Conservation (phyloP, 2,329 filamentous ascomycete genomes). For the Aspergillus aculeatus region DNA sequence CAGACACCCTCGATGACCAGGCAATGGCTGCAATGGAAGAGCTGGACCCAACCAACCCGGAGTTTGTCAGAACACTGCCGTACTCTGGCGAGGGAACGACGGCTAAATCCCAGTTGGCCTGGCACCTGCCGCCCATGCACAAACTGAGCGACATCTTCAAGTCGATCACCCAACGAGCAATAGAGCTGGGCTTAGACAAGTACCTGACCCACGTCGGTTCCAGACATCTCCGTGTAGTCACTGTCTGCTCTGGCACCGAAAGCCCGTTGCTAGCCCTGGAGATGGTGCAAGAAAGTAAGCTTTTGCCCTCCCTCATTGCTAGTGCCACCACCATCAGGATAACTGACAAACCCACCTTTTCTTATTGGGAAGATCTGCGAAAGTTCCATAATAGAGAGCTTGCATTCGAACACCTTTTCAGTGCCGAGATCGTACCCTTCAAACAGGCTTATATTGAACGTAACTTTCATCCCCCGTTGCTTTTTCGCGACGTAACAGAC, state of each 20-base stretch:
- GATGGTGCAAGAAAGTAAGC: constrained; percentile 52
- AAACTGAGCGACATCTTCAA: constrained; percentile 31
- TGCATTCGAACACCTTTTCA: constrained; percentile 57
- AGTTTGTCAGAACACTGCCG: constrained; percentile 19
- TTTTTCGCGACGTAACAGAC: constrained; percentile 62
- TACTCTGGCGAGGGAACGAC: constrained; percentile 9
- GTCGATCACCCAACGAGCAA: constrained; percentile 26
- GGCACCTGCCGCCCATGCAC: constrained; percentile 26
- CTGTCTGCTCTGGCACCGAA: constrained; percentile 78
- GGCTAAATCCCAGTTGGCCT: constrained; percentile 18
- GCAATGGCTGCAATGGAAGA: not conserved
- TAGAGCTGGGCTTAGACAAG: constrained; percentile 41
- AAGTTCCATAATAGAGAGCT: constrained; percentile 38
- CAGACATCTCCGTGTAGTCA: constrained; percentile 58
- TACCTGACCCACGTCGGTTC: constrained; percentile 41
- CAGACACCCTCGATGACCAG: not conserved
- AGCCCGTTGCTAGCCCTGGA: constrained; percentile 67
- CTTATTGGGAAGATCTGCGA: constrained; percentile 29
- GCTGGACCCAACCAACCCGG: constrained; percentile 20
- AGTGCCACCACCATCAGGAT: not conserved
- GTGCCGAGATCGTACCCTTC: constrained; percentile 61
- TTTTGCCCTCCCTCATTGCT: not conserved
- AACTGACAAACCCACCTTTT: not conserved
- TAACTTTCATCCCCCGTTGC: constrained; percentile 53
- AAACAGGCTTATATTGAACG: constrained; percentile 65